phyloP scores from a whole-genome alignment of 768 basidiomycete species.

The Kwoniella dendrophila region DNA sequence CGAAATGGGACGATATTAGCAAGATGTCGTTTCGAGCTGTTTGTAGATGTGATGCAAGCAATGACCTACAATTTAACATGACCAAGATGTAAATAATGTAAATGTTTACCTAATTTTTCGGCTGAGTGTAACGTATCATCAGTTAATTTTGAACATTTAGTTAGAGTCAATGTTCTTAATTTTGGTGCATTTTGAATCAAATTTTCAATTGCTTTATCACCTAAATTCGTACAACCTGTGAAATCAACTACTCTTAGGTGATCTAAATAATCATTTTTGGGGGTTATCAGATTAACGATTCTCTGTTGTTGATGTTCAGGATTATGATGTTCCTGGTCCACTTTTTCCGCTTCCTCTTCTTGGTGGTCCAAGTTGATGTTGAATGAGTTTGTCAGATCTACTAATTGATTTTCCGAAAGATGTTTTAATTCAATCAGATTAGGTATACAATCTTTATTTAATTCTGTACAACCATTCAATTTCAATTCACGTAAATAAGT shows the following conservation, averaged over 20 bases:
- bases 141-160: constrained; percentile 78
- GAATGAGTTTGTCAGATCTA: neutral
- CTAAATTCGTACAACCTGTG: constrained; percentile 77
- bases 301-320: too few species aligned
- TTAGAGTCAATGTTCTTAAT: constrained; percentile 81
- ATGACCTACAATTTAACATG: constrained; percentile 65
- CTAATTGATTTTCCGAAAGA: constrained; percentile 22
- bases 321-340: neutral
- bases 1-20: neutral
- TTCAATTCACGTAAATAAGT: constrained; percentile 87
- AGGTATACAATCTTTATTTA: constrained; percentile 87
- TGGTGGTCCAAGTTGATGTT: neutral
- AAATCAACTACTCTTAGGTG: constrained; percentile 91
- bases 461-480: constrained; percentile 72
- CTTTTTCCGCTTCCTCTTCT: neutral
- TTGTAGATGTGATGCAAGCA: neutral
- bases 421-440: constrained; percentile 60
- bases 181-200: constrained; percentile 78
- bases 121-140: constrained; percentile 81
- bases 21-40: neutral
- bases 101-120: constrained; percentile 80
- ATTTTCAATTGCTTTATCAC: constrained; percentile 79
- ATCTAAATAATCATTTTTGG: constrained; percentile 62
- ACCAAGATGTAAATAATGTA: constrained; percentile 94
- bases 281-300: neutral